Percentiles rank a stretch among this genome's conserved stretches.
These are phyloP conservation scores for Solanum hybrid DNA, from an alignment of 305 asterid species.

Conservation along the genomic window DNA sequence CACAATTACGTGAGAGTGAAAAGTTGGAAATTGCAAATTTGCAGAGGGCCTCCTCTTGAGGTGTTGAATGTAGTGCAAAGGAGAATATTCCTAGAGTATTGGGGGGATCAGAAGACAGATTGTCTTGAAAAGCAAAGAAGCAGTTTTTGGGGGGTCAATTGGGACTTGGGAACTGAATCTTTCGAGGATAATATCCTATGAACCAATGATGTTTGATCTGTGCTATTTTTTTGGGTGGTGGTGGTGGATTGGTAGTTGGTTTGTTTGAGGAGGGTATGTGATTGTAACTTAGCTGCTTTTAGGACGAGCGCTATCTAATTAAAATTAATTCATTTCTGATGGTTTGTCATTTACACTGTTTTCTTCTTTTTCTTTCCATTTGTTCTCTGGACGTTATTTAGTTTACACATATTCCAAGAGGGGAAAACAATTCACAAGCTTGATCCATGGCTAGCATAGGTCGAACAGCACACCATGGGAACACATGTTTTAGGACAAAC, in stretches of 20 bases:
- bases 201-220: neutral
- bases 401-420: neutral
- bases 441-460: neutral
- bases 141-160: neutral
- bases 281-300: neutral
- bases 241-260: neutral
- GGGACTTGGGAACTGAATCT: neutral
- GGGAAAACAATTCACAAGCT: neutral
- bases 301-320: neutral
- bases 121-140: neutral
- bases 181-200: neutral
- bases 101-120: neutral
- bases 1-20: neutral
- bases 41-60: neutral
- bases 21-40: neutral
- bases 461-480: neutral
- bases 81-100: neutral
- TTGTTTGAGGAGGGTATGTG: neutral
- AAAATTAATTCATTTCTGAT: neutral
- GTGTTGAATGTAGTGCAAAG: neutral
- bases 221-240: neutral
- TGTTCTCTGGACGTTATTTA: neutral
- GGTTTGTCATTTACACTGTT: neutral
- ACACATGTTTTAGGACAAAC: neutral
- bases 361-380: neutral